Evolutionary conservation across 2,329 filamentous ascomycete species (phyloP).

Genomic region (Apiospora phragmitis): DNA sequence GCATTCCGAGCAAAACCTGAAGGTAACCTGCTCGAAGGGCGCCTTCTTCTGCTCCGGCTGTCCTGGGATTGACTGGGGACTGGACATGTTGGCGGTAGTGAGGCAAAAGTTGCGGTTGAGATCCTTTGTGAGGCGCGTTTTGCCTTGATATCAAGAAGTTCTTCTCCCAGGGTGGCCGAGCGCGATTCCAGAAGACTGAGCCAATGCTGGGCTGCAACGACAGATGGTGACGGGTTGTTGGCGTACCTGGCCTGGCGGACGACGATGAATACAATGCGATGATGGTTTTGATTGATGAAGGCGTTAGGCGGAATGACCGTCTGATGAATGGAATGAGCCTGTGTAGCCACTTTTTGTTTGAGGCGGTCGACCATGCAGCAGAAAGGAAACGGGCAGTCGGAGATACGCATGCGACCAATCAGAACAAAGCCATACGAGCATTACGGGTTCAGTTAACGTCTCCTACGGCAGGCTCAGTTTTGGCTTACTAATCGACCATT

Average conservation of each 20-base stretch:
- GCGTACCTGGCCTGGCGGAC: neutral
- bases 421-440: neutral
- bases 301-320: neutral
- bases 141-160: neutral
- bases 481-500: neutral
- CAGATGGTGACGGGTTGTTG: neutral
- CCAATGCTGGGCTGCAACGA: neutral
- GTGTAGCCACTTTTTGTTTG: neutral
- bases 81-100: constrained; percentile 48
- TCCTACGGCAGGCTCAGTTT: neutral
- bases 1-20: constrained; percentile 98
- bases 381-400: neutral
- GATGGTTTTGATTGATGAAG: constrained; percentile 4
- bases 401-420: neutral
- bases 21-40: constrained; percentile 80
- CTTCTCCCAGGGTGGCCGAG: neutral
- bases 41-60: constrained; percentile 43
- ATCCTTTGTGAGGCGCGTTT: constrained; percentile 11
- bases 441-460: constrained; percentile 1
- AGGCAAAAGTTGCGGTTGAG: constrained; percentile 12
- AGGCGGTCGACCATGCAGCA: neutral
- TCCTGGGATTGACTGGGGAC: constrained; percentile 53
- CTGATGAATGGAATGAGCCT: neutral
- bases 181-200: neutral
- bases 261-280: neutral